phyloP scores from a whole-genome alignment of 179 eudicot species.

The Beta corolliflora region DNA sequence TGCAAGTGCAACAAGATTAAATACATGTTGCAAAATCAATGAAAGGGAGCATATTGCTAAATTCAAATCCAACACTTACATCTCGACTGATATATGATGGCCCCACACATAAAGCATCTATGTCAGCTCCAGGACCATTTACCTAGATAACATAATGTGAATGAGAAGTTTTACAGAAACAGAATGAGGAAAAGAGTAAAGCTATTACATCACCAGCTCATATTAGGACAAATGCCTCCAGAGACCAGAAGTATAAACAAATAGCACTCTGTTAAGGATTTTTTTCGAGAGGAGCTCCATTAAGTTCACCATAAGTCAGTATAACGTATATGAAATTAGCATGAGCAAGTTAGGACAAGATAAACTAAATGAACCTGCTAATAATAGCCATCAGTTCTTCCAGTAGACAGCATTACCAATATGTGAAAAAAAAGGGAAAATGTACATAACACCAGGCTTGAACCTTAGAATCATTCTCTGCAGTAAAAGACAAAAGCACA shows the following conservation, averaged over 20 bases:
- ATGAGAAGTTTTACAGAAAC: neutral
- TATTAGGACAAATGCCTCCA: neutral
- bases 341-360: neutral
- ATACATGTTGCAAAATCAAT: neutral
- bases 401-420: neutral
- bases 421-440: neutral
- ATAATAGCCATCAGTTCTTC: no score
- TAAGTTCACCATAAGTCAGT: neutral
- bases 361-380: neutral
- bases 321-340: no score
- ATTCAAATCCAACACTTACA: conserved; percentile 37
- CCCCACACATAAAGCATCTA: conserved; percentile 85
- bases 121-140: conserved; percentile 94
- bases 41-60: neutral
- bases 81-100: conserved; percentile 86
- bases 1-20: conserved; percentile 6
- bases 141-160: conserved; percentile 47
- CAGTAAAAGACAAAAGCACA: neutral
- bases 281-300: no score
- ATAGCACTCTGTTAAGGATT: neutral
- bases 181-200: neutral
- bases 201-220: no score
- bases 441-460: neutral
- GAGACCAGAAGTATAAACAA: neutral
- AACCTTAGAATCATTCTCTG: neutral